phyloP scores from a whole-genome alignment of 129 eudicot species.

The Centrapalus pauciflorus region DNA sequence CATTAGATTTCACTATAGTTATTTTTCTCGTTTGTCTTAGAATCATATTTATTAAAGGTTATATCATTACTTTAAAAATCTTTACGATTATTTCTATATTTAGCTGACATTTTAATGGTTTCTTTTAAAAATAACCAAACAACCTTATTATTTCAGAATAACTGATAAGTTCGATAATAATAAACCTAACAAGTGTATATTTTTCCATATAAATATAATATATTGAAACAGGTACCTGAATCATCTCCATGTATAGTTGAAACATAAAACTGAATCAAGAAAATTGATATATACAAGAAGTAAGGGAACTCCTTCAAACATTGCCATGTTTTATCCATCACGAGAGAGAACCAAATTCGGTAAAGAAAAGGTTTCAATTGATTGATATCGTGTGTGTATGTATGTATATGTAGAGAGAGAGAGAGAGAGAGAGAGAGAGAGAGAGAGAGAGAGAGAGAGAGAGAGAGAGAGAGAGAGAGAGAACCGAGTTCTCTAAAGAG shows the following conservation, averaged over 20 bases:
- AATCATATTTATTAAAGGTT: too few species aligned
- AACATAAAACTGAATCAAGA: constrained; percentile 23
- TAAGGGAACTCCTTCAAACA: constrained; percentile 10
- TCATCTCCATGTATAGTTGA: constrained; percentile 25
- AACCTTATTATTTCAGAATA: background rate
- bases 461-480: too few species aligned
- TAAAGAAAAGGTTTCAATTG: background rate
- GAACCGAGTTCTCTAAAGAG: too few species aligned
- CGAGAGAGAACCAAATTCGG: constrained; percentile 6
- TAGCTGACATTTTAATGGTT: too few species aligned
- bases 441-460: background rate
- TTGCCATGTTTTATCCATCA: constrained; percentile 33
- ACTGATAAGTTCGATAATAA: background rate
- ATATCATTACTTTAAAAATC: too few species aligned
- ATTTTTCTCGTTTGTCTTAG: too few species aligned
- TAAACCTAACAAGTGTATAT: background rate
- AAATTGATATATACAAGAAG: constrained; percentile 28
- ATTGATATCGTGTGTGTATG: too few species aligned
- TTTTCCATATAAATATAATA: background rate
- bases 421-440: background rate
- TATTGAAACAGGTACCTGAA: constrained; percentile 21
- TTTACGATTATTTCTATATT: too few species aligned
- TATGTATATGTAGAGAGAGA: constrained; percentile 14
- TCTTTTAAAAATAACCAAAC: too few species aligned
- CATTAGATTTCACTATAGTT: too few species aligned